These are phyloP conservation scores for Sherardia arvensis DNA, from an alignment of 257 asterid species.

Conservation along the genomic window DNA sequence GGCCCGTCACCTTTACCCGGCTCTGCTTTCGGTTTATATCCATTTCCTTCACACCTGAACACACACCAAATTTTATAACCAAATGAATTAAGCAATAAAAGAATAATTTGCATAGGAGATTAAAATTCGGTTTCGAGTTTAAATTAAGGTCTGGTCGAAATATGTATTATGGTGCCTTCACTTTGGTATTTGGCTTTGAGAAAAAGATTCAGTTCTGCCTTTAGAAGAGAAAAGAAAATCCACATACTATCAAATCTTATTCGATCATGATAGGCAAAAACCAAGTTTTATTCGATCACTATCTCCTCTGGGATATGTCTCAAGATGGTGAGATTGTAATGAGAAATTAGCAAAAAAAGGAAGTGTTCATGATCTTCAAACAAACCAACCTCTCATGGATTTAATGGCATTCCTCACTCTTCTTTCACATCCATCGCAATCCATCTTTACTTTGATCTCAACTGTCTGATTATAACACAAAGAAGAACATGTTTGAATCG, in stretches of 20 bases:
- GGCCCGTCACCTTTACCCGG: conserved; percentile 63
- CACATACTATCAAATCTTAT: neutral
- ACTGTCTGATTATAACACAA: conserved; percentile 52
- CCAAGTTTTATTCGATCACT: too few relatives aligned
- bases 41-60: conserved; percentile 54
- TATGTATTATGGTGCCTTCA: neutral
- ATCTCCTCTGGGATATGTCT: too few relatives aligned
- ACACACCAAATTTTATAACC: too few relatives aligned
- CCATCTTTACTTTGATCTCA: conserved; percentile 84
- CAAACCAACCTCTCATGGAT: conserved; percentile 48
- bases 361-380: neutral
- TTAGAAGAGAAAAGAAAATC: neutral
- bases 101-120: too few relatives aligned
- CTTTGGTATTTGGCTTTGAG: neutral
- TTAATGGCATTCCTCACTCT: conserved; percentile 68
- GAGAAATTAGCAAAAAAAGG: neutral
- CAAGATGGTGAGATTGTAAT: too few relatives aligned
- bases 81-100: too few relatives aligned
- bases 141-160: neutral
- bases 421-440: conserved; percentile 94
- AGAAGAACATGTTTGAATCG: neutral
- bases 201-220: neutral
- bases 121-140: neutral
- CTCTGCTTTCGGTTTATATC: conserved; percentile 64
- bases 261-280: too few relatives aligned